Evolutionary conservation across 2,329 filamentous ascomycete genomes (phyloP), one percentile per base, ranked within the genome.

Genomic region (Lojkania enalia): DNA sequence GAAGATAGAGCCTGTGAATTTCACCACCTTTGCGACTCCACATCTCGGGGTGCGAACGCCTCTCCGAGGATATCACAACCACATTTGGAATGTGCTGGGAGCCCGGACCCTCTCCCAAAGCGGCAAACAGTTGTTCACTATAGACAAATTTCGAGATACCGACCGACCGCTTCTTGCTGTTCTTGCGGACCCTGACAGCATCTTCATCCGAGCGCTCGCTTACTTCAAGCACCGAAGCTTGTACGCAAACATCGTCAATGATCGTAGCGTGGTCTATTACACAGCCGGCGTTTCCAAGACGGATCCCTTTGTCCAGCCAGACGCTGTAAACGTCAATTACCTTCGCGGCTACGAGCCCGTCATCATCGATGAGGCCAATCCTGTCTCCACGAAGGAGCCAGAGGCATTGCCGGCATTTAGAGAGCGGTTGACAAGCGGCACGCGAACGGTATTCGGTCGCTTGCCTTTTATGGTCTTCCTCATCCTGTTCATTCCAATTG

Each of bases 201-300:
- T 96, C 55, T 97, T 97, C 72, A 86, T 95, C 58, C 81, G 82
- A 21, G 91, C 85, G 0, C 76, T 97, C 35, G 79, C 81, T 49
- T 80, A 77, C 55, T 97, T 97, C 73, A 82, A 84, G 65, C 79
- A 87, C 42, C 85, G 84, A 46, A 87, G 83, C 3, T 74, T 95
- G 1, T 97, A 97, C 67, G 79, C 86, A 31, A 97, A 97, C 64
- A 84, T 95, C 35, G 74, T 87, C 62, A 96, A 96, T 68, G 92
- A 97, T 71, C 78, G 84, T 42, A 88, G 82, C 33, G 88, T 89
- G 3, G 82, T 86, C 1, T 89, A 88, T 71, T 96, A 92, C 66
- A 96, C 92, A 0, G 88, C 90, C 0, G 78, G 77, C 15, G 89
- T 96, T 35, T 79, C 85, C 18, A 84, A 84, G 59, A 87, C 79